phyloP scores from a whole-genome alignment of 371 early-diverging fungal species.

The Lichtheimia ornata region DNA sequence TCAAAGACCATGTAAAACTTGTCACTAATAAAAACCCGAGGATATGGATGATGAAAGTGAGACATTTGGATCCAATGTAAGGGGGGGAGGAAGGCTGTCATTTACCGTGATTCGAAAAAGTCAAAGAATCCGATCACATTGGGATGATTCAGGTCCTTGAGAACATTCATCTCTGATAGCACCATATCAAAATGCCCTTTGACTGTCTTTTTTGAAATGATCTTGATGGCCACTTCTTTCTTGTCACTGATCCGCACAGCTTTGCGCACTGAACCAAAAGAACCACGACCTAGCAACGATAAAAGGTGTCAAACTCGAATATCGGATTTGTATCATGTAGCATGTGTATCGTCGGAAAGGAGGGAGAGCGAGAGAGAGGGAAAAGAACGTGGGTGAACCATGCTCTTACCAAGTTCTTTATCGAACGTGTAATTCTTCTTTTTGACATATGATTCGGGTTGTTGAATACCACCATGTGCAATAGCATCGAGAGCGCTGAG shows the following conservation, averaged over 20 bases:
- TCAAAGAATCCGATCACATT: conserved; percentile 83
- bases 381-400: not conserved
- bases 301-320: not conserved
- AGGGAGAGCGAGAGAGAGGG: not conserved
- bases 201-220: conserved; percentile 70
- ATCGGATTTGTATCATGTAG: not conserved
- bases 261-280: conserved; percentile 74
- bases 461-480: conserved; percentile 19
- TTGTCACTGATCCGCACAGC: conserved; percentile 56
- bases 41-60: not conserved
- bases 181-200: conserved; percentile 73
- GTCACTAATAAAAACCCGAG: conserved; percentile 36
- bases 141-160: conserved; percentile 71
- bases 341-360: not conserved
- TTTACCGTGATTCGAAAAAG: conserved; percentile 70
- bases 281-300: conserved; percentile 59
- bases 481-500: conserved; percentile 15
- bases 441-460: conserved; percentile 51
- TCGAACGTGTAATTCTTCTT: conserved; percentile 69
- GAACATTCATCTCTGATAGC: conserved; percentile 67
- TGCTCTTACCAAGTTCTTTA: conserved; percentile 52
- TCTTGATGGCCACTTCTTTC: conserved; percentile 74
- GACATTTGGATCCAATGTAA: too few relatives aligned
- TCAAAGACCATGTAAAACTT: conserved; percentile 89
- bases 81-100: not conserved